These are phyloP conservation scores for Hypholoma sublateritium DNA, from an alignment of 768 basidiomycete genomes.

Conservation along the genomic window DNA sequence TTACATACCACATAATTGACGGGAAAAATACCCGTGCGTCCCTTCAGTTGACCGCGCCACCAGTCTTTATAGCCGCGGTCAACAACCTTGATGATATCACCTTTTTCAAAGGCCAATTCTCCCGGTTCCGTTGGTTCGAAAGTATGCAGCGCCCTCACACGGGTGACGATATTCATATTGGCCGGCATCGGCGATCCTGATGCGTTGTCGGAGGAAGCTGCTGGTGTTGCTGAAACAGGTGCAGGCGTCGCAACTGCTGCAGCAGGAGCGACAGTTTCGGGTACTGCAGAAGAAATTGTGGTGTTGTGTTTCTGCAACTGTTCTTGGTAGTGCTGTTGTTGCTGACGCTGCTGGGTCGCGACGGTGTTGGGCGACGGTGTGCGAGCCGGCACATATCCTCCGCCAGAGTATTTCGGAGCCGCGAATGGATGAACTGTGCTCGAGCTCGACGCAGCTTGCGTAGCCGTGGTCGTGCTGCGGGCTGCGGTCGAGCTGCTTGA, in stretches of 20 bases:
- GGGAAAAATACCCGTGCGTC: conserved; percentile 92
- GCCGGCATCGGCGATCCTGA: conserved; percentile 2
- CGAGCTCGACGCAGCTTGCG: conserved; percentile 13
- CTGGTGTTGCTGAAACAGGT: conserved; percentile 15
- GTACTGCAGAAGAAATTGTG: neutral
- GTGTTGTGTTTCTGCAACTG: conserved; percentile 5
- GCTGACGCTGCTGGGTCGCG: conserved; percentile 23
- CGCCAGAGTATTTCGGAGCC: conserved; percentile 44
- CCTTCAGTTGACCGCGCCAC: conserved; percentile 93
- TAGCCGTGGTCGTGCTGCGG: conserved; percentile 19
- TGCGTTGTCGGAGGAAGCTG: conserved; percentile 5
- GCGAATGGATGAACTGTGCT: conserved; percentile 21
- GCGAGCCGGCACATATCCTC: conserved; percentile 56
- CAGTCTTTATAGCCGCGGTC: conserved; percentile 94
- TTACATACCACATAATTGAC: conserved; percentile 87
- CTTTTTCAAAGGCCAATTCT: conserved; percentile 89
- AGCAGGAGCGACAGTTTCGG: conserved; percentile 11
- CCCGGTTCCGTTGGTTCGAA: conserved; percentile 88
- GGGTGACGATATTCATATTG: conserved; percentile 57
- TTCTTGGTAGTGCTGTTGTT: conserved; percentile 22
- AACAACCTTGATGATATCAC: conserved; percentile 93
- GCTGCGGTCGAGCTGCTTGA: conserved; percentile 22
- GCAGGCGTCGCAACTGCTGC: conserved; percentile 4
- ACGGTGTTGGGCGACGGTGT: conserved; percentile 39
- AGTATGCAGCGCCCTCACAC: conserved; percentile 85